Evolutionary conservation across 257 asterid genomes (phyloP).

Genomic region (Lithospermum erythrorhizon): DNA sequence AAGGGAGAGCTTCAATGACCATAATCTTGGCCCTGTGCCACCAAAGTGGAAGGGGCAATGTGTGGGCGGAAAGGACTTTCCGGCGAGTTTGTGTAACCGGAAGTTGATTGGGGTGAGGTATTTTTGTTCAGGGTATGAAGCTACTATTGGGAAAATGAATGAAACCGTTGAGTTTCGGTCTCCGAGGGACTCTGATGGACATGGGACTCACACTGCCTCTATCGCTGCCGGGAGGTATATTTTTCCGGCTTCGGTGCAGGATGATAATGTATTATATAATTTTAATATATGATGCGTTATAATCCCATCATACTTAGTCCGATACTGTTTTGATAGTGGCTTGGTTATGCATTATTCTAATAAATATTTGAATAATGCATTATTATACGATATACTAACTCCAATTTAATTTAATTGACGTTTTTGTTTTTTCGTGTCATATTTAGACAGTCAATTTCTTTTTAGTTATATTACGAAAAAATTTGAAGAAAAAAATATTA

Average conservation of each 20-base stretch:
- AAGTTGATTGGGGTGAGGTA: constrained; percentile 77
- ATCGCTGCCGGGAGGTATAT: constrained; percentile 87
- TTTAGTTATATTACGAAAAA: no score
- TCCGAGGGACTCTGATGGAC: constrained; percentile 79
- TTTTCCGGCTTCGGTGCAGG: constrained; percentile 41
- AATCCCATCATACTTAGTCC: no score
- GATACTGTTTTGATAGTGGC: no score
- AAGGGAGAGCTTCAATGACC: constrained; percentile 64
- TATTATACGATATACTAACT: no score
- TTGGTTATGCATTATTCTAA: no score
- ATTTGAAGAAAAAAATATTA: no score
- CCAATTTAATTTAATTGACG: no score
- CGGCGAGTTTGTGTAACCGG: constrained; percentile 49
- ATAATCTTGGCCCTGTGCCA: constrained; percentile 50
- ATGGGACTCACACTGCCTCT: constrained; percentile 94
- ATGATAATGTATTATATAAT: no score
- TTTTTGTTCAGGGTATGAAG: constrained; percentile 58
- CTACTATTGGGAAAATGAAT: constrained; percentile 70
- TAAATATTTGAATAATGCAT: no score
- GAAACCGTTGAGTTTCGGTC: constrained; percentile 59
- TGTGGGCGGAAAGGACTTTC: constrained; percentile 37
- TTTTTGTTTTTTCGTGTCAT: no score
- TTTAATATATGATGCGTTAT: no score
- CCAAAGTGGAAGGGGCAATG: constrained; percentile 71
- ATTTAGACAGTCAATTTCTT: no score